A percentile compares a stretch with the other conserved stretches of the same genome.
These are phyloP conservation scores for Diaporthe humulicola DNA, from an alignment of 2,329 filamentous ascomycete species.

Conservation along the genomic window DNA sequence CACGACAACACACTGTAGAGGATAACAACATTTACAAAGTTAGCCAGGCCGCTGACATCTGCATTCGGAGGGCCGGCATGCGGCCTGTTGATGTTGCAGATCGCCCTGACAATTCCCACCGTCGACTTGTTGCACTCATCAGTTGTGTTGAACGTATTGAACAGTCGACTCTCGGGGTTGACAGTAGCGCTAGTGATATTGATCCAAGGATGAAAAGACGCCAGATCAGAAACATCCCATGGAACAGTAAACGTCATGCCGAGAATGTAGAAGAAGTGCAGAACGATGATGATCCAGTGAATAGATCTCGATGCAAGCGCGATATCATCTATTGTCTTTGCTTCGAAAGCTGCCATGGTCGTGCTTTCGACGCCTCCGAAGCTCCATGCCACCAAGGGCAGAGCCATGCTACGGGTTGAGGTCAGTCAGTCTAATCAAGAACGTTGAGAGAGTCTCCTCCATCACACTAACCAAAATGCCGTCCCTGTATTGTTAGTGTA, in stretches of 20 bases:
- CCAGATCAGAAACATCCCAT: constrained; percentile 29
- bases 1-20: constrained; percentile 34
- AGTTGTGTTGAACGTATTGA: neutral
- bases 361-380: constrained; percentile 41
- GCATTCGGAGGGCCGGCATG: neutral
- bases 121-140: constrained; percentile 4
- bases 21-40: constrained; percentile 31
- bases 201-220: constrained; percentile 16
- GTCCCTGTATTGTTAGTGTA: constrained; percentile 25
- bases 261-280: constrained; percentile 36
- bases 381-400: constrained; percentile 40
- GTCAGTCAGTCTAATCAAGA: neutral
- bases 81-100: neutral
- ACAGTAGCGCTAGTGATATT: neutral
- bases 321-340: constrained; percentile 35
- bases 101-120: neutral
- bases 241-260: constrained; percentile 37
- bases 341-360: constrained; percentile 42
- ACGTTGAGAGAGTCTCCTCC: neutral
- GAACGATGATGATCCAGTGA: constrained; percentile 34
- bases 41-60: constrained; percentile 3
- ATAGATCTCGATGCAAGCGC: constrained; percentile 38
- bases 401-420: constrained; percentile 29
- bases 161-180: neutral
- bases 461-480: constrained; percentile 31